Evolutionary conservation across 805 yeast species (phyloP).

Genomic region (Priceomyces medius): DNA sequence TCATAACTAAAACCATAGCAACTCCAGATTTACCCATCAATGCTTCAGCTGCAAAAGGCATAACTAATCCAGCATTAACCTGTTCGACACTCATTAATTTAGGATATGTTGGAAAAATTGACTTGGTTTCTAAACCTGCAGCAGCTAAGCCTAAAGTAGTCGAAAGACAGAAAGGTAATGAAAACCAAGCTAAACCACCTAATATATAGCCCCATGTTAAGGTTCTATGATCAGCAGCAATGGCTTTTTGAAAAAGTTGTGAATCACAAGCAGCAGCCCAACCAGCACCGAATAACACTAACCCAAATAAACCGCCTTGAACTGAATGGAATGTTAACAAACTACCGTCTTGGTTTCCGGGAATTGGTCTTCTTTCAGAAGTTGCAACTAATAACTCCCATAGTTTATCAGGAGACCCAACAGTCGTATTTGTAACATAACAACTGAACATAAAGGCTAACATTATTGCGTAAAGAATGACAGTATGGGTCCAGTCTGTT

Average conservation of each 20-base stretch:
- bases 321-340: conserved; percentile 6
- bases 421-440: conserved; percentile 17
- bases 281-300: conserved; percentile 6
- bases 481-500: conserved; percentile 27
- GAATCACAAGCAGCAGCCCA: conserved; percentile 15
- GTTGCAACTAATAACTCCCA: conserved; percentile 30
- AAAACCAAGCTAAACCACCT: conserved; percentile 39
- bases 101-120: conserved; percentile 16
- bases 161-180: conserved; percentile 27
- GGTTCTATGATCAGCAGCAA: conserved; percentile 21
- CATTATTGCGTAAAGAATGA: conserved; percentile 20
- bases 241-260: conserved; percentile 25
- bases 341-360: conserved; percentile 1
- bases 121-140: conserved; percentile 22
- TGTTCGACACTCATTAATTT: conserved; percentile 14
- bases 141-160: conserved; percentile 40
- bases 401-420: conserved; percentile 26
- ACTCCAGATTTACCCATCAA: conserved; percentile 28
- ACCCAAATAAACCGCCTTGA: conserved; percentile 10
- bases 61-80: conserved; percentile 21
- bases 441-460: conserved; percentile 22
- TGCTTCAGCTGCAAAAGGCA: conserved; percentile 18
- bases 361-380: conserved; percentile 10
- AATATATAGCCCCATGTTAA: conserved; percentile 21
- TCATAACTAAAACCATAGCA: conserved; percentile 27